Percentiles rank a stretch among this genome's conserved stretches.
Evolutionary conservation across 257 asterid genomes (phyloP).

Genomic region (Knoxia roxburghii): DNA sequence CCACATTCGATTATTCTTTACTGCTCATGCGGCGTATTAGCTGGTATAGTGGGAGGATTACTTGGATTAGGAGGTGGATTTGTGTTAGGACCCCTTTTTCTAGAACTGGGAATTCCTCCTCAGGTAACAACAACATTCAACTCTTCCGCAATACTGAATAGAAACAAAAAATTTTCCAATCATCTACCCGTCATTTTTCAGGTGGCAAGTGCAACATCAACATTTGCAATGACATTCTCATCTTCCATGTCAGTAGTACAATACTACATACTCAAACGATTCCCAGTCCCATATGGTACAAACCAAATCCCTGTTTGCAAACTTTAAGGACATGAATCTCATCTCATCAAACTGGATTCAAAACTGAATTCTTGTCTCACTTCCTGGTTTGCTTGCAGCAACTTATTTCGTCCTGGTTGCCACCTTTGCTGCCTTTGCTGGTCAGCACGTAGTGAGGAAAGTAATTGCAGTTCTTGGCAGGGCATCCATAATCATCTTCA

Average conservation of each 20-base stretch:
- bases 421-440: conserved; percentile 37
- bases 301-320: background rate
- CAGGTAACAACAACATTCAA: conserved; percentile 20
- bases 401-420: conserved; percentile 27
- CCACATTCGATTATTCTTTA: conserved; percentile 29
- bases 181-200: background rate
- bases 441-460: conserved; percentile 32
- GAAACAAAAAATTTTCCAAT: no score
- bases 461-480: conserved; percentile 31
- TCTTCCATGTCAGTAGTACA: conserved; percentile 40
- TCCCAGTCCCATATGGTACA: conserved; percentile 35
- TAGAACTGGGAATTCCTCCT: conserved; percentile 38
- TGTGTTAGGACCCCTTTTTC: conserved; percentile 34
- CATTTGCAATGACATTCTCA: conserved; percentile 36
- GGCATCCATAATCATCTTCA: conserved; percentile 37
- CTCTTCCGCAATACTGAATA: background rate
- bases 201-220: conserved; percentile 44
- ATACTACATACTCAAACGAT: conserved; percentile 32
- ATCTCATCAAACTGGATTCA: no score
- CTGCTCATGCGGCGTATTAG: conserved; percentile 29
- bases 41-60: conserved; percentile 38
- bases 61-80: conserved; percentile 41
- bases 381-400: conserved; percentile 22
- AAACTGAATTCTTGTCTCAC: background rate
- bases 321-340: background rate